Conservation (phyloP, 169 alveolate genomes). For the Plasmodium berghei region DNA sequence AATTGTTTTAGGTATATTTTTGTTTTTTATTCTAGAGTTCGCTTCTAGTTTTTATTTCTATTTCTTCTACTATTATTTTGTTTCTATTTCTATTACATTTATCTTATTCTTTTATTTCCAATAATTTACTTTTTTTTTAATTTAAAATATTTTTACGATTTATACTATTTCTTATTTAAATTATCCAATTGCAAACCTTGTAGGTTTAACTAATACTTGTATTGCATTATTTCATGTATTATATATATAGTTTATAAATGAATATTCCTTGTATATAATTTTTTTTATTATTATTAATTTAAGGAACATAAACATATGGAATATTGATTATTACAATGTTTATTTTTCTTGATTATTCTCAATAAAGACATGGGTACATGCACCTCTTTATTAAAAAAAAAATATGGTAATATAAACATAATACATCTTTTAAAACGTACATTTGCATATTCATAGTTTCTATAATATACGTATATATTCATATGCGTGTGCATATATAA, state of each 20-base stretch:
- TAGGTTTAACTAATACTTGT: no score
- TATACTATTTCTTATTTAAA: no score
- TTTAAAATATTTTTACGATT: no score
- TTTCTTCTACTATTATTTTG: no score
- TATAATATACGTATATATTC: not conserved
- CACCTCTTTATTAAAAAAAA: constrained; percentile 47
- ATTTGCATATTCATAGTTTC: constrained; percentile 11
- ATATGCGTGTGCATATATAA: not conserved
- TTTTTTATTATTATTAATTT: constrained; percentile 29
- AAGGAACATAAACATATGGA: not conserved
- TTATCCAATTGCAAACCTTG: no score
- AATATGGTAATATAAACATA: constrained; percentile 28
- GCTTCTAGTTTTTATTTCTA: no score
- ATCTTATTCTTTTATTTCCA: no score
- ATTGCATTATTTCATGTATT: not conserved
- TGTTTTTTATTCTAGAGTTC: no score
- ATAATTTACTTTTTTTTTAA: no score
- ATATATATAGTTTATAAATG: not conserved
- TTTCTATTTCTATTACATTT: no score
- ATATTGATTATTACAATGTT: constrained; percentile 29
- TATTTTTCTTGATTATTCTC: constrained; percentile 9
- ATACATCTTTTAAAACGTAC: not conserved
- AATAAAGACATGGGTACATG: constrained; percentile 76
- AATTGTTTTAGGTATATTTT: no score
- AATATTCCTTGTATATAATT: not conserved